Percentiles rank a stretch among this genome's conserved stretches.
Evolutionary conservation across 2,329 filamentous ascomycete species (phyloP).

Genomic region (Calonectria montana): DNA sequence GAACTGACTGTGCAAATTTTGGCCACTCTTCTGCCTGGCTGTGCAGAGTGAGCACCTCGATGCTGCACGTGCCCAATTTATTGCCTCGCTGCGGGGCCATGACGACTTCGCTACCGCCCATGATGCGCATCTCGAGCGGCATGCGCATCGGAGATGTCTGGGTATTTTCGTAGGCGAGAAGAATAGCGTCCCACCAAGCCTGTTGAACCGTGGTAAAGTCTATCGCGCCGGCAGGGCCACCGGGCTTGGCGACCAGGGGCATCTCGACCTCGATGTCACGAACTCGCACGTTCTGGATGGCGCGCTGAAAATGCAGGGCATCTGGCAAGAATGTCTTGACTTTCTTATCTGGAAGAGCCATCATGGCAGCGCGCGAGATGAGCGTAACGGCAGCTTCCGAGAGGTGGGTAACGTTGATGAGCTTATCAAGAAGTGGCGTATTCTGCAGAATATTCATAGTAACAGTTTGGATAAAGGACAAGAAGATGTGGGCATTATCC

Average conservation of each 20-base stretch:
- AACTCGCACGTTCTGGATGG: not conserved
- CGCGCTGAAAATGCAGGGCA: not conserved
- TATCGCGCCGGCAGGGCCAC: not conserved
- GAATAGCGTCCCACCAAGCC: not conserved
- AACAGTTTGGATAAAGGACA: not conserved
- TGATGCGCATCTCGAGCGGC: not conserved
- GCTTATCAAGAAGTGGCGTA: not conserved
- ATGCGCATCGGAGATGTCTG: not conserved
- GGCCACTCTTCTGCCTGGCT: not conserved
- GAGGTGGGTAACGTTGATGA: not conserved
- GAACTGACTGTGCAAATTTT: not conserved
- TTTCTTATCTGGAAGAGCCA: not conserved
- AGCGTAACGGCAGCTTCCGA: not conserved
- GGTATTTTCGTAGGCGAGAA: not conserved
- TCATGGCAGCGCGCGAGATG: not conserved
- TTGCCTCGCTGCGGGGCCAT: not conserved
- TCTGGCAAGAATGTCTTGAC: not conserved
- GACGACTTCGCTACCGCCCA: not conserved
- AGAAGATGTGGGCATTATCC: not conserved
- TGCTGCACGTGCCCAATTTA: not conserved
- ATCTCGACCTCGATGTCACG: not conserved
- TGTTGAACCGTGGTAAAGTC: not conserved
- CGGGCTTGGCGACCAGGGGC: not conserved
- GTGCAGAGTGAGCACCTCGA: not conserved
- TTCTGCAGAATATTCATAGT: not conserved